Evolutionary conservation across 108 stramenopile species (phyloP).

Genomic region (Seminavis robusta): DNA sequence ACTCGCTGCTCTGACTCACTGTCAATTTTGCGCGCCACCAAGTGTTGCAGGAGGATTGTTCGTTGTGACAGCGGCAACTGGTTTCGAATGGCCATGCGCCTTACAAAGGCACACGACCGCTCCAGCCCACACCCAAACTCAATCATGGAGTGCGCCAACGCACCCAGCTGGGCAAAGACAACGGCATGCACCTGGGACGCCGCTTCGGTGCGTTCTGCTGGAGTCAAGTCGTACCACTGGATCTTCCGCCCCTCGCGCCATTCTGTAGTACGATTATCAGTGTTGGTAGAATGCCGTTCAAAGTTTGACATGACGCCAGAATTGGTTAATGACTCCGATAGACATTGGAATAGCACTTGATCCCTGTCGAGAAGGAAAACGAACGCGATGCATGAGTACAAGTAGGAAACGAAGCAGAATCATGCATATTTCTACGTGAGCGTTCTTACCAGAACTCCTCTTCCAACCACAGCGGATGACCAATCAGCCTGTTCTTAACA

Average conservation of each 20-base stretch:
- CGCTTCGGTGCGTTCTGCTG: constrained; percentile 52
- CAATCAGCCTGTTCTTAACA: constrained; percentile 37
- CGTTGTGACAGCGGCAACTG: constrained; percentile 67
- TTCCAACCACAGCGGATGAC: constrained; percentile 56
- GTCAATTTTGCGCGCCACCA: constrained; percentile 30
- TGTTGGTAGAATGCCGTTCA: constrained; percentile 12
- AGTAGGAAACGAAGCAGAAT: too few relatives aligned
- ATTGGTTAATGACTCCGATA: constrained; percentile 59
- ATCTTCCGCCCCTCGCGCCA: constrained; percentile 28
- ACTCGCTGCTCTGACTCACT: too few relatives aligned
- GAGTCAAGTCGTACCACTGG: constrained; percentile 70
- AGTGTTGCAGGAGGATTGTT: constrained; percentile 59
- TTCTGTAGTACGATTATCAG: constrained; percentile 22
- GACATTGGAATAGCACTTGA: constrained; percentile 58
- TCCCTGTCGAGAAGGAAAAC: constrained; percentile 17
- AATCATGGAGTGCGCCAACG: constrained; percentile 70
- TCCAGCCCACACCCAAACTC: constrained; percentile 64
- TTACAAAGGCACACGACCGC: constrained; percentile 60
- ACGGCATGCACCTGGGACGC: constrained; percentile 76
- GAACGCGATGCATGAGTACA: too few relatives aligned
- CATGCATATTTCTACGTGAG: neutral
- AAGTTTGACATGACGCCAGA: constrained; percentile 69
- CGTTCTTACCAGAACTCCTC: constrained; percentile 53
- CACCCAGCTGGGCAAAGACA: constrained; percentile 71
- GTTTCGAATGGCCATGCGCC: constrained; percentile 60